Conservation (phyloP, 345 rosid genomes). For the Dovyalis caffra region DNA sequence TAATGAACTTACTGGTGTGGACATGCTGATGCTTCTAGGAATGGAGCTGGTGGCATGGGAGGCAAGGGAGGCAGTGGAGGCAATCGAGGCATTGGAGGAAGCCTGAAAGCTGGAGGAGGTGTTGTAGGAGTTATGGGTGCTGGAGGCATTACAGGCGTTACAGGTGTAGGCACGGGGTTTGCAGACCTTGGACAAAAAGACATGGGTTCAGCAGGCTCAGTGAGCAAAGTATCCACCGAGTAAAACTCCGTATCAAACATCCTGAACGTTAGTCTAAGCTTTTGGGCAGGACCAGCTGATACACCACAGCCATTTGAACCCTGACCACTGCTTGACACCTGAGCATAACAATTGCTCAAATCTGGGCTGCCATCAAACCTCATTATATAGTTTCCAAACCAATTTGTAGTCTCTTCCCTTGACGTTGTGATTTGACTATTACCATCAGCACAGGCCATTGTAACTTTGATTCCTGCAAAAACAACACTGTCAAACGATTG, state of each 20-base stretch:
- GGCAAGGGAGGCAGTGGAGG: conserved; percentile 56
- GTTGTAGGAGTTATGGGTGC: no score
- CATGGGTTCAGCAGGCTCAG: conserved; percentile 70
- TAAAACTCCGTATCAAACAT: conserved; percentile 58
- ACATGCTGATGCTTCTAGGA: conserved; percentile 73
- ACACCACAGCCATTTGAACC: conserved; percentile 44
- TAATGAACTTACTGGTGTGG: conserved; percentile 60
- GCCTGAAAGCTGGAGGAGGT: conserved; percentile 43
- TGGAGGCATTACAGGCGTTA: conserved; percentile 17
- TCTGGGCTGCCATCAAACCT: conserved; percentile 75
- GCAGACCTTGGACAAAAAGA: conserved; percentile 52
- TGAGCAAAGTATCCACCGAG: conserved; percentile 52
- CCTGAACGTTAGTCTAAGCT: conserved; percentile 48
- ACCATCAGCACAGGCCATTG: conserved; percentile 51
- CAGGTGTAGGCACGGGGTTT: conserved; percentile 28
- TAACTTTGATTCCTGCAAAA: conserved; percentile 60
- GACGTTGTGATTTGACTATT: conserved; percentile 60
- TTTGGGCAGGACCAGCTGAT: conserved; percentile 62
- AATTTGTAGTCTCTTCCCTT: conserved; percentile 68
- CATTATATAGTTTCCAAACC: conserved; percentile 69
- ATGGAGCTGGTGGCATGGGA: conserved; percentile 53
- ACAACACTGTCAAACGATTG: not conserved
- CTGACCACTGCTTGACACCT: conserved; percentile 48
- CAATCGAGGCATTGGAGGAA: conserved; percentile 53
- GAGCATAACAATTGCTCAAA: conserved; percentile 67